phyloP scores from a whole-genome alignment of 148 eudicot species.

The Oxyria digyna region DNA sequence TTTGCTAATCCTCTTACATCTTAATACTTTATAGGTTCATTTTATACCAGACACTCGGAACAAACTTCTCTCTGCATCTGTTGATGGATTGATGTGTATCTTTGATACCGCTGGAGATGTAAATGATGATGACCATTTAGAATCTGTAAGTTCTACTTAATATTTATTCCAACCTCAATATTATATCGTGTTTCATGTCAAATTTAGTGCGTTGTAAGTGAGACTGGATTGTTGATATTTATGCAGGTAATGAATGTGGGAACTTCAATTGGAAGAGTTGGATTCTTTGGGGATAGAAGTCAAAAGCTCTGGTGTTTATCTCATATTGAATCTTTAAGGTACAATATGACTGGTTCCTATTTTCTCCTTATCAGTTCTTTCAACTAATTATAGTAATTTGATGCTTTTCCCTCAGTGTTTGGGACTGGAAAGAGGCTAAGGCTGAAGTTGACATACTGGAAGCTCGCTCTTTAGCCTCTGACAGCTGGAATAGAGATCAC shows the following conservation, averaged over 20 bases:
- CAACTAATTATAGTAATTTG: not conserved
- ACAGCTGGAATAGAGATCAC: conserved; percentile 58
- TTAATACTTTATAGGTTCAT: conserved; percentile 37
- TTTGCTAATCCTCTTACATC: not conserved
- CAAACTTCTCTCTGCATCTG: conserved; percentile 89
- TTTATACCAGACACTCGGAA: conserved; percentile 65
- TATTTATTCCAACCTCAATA: not conserved
- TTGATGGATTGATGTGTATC: conserved; percentile 85
- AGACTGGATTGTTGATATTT: not conserved
- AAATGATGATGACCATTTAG: conserved; percentile 81
- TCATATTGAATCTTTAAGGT: conserved; percentile 93
- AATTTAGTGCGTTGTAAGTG: not conserved
- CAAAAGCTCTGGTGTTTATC: conserved; percentile 85
- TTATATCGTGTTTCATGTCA: not conserved
- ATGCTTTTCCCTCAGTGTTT: conserved; percentile 31
- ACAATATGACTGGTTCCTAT: not conserved
- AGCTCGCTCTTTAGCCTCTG: conserved; percentile 73
- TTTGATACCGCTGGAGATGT: conserved; percentile 76
- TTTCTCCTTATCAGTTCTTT: not conserved
- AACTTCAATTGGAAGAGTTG: conserved; percentile 83
- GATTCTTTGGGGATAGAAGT: conserved; percentile 59
- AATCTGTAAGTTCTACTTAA: conserved; percentile 43
- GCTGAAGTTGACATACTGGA: conserved; percentile 49
- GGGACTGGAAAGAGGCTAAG: conserved; percentile 74
- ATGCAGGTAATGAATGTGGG: conserved; percentile 81